A percentile compares a stretch with the other conserved stretches of the same genome.
phyloP scores from a whole-genome alignment of 2,329 filamentous ascomycete genomes.

The Sarocladiaceae sp. region DNA sequence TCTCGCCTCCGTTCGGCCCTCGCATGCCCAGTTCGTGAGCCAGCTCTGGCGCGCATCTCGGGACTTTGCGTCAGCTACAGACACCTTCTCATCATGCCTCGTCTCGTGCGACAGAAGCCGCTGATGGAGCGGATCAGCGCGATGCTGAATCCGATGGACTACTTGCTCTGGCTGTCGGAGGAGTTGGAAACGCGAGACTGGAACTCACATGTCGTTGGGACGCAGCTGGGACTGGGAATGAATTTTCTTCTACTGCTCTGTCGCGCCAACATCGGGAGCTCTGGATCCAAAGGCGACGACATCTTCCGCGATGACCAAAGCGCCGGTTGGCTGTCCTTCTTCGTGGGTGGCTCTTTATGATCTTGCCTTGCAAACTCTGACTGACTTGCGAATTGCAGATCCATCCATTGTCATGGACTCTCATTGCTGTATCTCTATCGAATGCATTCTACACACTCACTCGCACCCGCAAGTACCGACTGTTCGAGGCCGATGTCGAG shows the following conservation, averaged over 20 bases:
- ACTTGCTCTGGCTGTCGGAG: constrained; percentile 84
- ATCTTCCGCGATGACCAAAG: constrained; percentile 70
- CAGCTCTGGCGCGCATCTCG: not conserved
- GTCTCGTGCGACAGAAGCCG: constrained; percentile 74
- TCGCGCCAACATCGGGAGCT: constrained; percentile 63
- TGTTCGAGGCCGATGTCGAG: constrained; percentile 85
- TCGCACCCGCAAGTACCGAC: constrained; percentile 77
- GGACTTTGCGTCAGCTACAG: not conserved
- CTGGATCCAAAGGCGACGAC: constrained; percentile 61
- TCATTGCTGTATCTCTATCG: constrained; percentile 58
- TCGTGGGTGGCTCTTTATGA: constrained; percentile 35
- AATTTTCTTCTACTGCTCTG: constrained; percentile 80
- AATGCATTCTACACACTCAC: constrained; percentile 81
- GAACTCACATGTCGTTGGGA: constrained; percentile 74
- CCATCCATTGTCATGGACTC: constrained; percentile 62
- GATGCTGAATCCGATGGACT: constrained; percentile 80
- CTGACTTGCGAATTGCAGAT: constrained; percentile 38
- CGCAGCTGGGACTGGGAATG: constrained; percentile 65
- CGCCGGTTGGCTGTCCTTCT: constrained; percentile 57
- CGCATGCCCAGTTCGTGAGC: not conserved
- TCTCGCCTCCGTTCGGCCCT: not conserved
- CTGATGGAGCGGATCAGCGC: constrained; percentile 74
- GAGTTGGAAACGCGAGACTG: constrained; percentile 88
- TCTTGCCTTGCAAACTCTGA: not conserved
- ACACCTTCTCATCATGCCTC: constrained; percentile 42